Evolutionary conservation across 768 basidiomycete genomes (phyloP), one percentile per base, ranked within the genome.

Genomic region (Cyclocybe aegerita): DNA sequence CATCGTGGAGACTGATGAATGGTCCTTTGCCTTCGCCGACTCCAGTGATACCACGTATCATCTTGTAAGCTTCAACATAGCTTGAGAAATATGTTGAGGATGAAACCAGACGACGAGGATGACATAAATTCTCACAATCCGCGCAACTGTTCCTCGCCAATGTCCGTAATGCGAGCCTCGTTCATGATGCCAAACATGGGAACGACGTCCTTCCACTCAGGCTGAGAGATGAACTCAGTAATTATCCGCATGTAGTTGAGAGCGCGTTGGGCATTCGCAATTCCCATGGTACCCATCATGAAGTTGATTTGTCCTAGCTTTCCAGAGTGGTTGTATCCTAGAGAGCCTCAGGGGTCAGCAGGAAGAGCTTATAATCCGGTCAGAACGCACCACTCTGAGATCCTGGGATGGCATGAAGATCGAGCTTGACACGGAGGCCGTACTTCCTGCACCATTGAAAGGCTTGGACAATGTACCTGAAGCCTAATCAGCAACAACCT

Each of bases 361-460:
- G 8, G 10, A 8, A n/a, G 11, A 31, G 15, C 36, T 4, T 6
- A 32, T 10, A 2, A 9, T 12, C 51, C 10, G 15, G 15, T 29
- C 32, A n/a, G 9, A 10, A 50, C 63, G 42, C 49, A 76, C 85
- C 86, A 60, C 88, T 88, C 60, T 88, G 87, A 41, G 83, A 86
- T 14, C 91, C 92, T 11, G 91, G 90, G 14, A 86, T 74, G 3
- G 88, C 84, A 59, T 89, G 88, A 42, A 90, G 65, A 65, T 93
- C 91, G 9, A 93, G 70, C 52, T 90, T 83, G 49, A 93, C 83
- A 31, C 92, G 78, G 9, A 94, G 52, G 9, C 91, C 91, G 62
- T 93, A 94, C 66, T 93, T 94, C 47, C 90, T 76, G 43, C 84
- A 83, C 90, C 90, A 93, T 3, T 75, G 77, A 39, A 93, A 63